Evolutionary conservation across 2,329 filamentous ascomycete species (phyloP), one percentile per base, ranked within the genome.

Genomic region (Curvularia spicifera): DNA sequence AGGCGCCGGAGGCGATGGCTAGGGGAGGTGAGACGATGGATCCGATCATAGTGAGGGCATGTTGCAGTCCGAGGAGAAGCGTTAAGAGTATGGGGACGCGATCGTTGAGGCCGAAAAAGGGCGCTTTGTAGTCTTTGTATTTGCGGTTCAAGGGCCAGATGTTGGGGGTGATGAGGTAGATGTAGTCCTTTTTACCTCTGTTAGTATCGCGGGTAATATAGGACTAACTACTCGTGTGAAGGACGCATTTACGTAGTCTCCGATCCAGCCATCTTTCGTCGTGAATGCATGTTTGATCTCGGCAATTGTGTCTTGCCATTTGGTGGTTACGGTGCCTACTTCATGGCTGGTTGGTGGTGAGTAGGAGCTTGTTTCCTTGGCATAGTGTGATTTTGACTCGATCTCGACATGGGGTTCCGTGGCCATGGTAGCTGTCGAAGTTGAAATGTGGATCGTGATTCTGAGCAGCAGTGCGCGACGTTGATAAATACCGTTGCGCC

Each of bases 181-280:
- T 66, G 57, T 77, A 73, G 58, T 79, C 77, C 71, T 78, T 24
- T 29, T 2, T 26, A 28, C 8, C 20, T 22, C 31, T 45, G 31
- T 51, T 31, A 53, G 49, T 57, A 37, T 24, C 26, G 56, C 26
- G 26, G 12, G 33, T 39, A 15, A 13, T 26, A 12, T 10, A 4
- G 29, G 39, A 45, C 10, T 33, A 5, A 45, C 10, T 33, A 5
- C 35, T 24, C 8, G 37, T 20, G 5, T n/a, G 44, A 7, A 44
- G 55, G 2, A 29, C 29, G 15, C 22, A 18, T 64, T 26, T 63
- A 78, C 77, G 68, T 78, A 78, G 65, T 78, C 71, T 12, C 77
- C 77, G 48, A 78, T 53, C 75, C 75, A 79, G 2, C 77, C 75
- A 61, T 77, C 75, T 42, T 68, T 70, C 45, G 71, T 76, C 3